Evolutionary conservation across 2,329 filamentous ascomycete species (phyloP).

Genomic region (Colletotrichum cordylinicola): DNA sequence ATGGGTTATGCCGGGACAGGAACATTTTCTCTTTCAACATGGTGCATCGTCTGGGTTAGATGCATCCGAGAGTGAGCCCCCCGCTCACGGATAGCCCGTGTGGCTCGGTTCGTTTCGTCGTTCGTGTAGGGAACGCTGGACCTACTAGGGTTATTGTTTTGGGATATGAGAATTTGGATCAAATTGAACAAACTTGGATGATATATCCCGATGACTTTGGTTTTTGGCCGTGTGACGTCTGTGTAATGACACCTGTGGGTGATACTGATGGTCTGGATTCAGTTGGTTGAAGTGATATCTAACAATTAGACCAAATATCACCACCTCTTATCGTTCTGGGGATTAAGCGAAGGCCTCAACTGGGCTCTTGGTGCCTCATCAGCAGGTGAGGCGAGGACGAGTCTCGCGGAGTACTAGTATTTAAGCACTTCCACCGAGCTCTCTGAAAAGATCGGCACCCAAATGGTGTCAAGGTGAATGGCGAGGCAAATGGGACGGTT

Average conservation of each 20-base stretch:
- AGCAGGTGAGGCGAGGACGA: too few species aligned
- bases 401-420: fast-evolving
- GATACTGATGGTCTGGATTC: fast-evolving
- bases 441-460: fast-evolving
- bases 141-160: neutral
- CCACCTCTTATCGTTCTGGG: too few species aligned
- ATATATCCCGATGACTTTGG: fast-evolving
- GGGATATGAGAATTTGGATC: neutral
- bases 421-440: neutral
- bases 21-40: neutral
- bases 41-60: neutral
- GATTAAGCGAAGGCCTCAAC: too few species aligned
- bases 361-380: too few species aligned
- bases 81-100: neutral
- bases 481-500: fast-evolving
- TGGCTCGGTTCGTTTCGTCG: neutral
- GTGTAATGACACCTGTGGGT: neutral
- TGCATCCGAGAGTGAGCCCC: neutral
- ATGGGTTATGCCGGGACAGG: neutral
- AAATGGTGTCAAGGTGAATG: neutral
- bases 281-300: neutral
- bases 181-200: neutral
- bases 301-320: neutral
- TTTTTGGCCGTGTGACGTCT: neutral
- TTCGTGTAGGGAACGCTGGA: neutral